Evolutionary conservation across 2,329 filamentous ascomycete species (phyloP).

Genomic region (Zarea fungicola): DNA sequence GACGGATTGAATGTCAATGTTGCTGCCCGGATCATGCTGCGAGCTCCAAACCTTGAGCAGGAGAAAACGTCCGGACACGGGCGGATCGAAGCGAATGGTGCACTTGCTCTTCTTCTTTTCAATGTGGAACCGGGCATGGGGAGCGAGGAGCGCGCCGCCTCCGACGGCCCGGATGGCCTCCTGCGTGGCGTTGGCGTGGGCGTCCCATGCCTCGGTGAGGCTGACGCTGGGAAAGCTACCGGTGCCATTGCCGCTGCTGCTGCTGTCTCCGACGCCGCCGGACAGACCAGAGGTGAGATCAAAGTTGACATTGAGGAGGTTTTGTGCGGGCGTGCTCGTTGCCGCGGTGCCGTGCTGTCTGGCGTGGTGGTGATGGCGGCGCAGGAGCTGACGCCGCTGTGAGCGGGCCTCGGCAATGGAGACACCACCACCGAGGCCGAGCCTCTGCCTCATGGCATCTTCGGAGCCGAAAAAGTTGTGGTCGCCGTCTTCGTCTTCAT

Average conservation of each 20-base stretch:
- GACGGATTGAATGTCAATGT: conserved; percentile 87
- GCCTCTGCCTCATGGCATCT: too few species aligned
- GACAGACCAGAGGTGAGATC: conserved; percentile 14
- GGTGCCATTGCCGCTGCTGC: conserved; percentile 8
- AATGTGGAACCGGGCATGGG: conserved; percentile 79
- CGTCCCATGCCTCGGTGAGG: conserved; percentile 36
- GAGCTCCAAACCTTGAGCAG: conserved; percentile 88
- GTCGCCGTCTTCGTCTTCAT: conserved; percentile 22
- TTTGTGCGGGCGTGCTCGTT: not conserved
- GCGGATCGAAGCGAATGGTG: conserved; percentile 78
- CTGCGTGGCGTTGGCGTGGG: conserved; percentile 48
- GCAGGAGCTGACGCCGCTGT: conserved; percentile 18
- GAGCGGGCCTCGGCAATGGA: conserved; percentile 21
- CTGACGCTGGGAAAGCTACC: conserved; percentile 14
- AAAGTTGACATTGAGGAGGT: conserved; percentile 1
- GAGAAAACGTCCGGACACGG: conserved; percentile 76
- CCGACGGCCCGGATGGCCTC: conserved; percentile 53
- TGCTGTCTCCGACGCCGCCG: not conserved
- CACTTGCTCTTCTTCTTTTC: conserved; percentile 78
- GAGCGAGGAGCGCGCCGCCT: conserved; percentile 55
- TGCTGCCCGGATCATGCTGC: conserved; percentile 55
- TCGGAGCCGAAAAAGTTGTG: conserved; percentile 23
- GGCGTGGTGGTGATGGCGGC: conserved; percentile 12
- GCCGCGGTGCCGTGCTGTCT: conserved; percentile 1
- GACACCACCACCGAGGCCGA: too few species aligned